A percentile compares a stretch with the other conserved stretches of the same genome.
Conservation (phyloP, 2,329 filamentous ascomycete genomes). For the Xylariaceae sp. region DNA sequence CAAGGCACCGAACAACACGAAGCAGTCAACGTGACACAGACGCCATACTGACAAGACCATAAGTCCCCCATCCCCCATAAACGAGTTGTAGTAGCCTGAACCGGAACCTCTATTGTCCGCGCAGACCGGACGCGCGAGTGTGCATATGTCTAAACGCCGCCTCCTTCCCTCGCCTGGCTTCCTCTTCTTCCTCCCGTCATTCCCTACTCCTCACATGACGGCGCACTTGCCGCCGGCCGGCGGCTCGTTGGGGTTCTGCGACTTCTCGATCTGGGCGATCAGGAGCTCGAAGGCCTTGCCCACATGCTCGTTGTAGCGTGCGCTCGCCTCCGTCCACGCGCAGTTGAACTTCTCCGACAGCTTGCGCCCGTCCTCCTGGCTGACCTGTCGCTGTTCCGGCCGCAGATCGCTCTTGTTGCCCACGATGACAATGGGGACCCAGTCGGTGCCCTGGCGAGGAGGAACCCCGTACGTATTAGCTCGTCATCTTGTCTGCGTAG, state of each 20-base stretch:
- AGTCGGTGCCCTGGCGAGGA: slow-evolving; percentile 61
- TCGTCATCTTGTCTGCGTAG: too few relatives aligned
- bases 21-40: too few relatives aligned
- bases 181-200: neutral
- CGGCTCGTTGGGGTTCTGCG: slow-evolving; percentile 81
- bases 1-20: too few relatives aligned
- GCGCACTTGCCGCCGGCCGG: slow-evolving; percentile 72
- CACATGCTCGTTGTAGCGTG: slow-evolving; percentile 91
- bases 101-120: too few relatives aligned
- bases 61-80: too few relatives aligned
- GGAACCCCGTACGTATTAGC: too few relatives aligned
- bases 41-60: too few relatives aligned
- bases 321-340: slow-evolving; percentile 90
- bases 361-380: slow-evolving; percentile 74
- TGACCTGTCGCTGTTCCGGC: slow-evolving; percentile 88
- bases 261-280: slow-evolving; percentile 91
- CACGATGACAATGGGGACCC: slow-evolving; percentile 87
- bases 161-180: neutral
- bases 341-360: slow-evolving; percentile 83
- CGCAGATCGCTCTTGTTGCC: slow-evolving; percentile 95
- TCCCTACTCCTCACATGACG: slow-evolving; percentile 62
- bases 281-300: slow-evolving; percentile 87
- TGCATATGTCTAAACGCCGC: too few relatives aligned
- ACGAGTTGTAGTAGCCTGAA: too few relatives aligned
- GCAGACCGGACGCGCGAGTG: too few relatives aligned